A percentile compares a stretch with the other conserved stretches of the same genome.
Conservation (phyloP, 495 filamentous ascomycete genomes). For the Podospora didyma region DNA sequence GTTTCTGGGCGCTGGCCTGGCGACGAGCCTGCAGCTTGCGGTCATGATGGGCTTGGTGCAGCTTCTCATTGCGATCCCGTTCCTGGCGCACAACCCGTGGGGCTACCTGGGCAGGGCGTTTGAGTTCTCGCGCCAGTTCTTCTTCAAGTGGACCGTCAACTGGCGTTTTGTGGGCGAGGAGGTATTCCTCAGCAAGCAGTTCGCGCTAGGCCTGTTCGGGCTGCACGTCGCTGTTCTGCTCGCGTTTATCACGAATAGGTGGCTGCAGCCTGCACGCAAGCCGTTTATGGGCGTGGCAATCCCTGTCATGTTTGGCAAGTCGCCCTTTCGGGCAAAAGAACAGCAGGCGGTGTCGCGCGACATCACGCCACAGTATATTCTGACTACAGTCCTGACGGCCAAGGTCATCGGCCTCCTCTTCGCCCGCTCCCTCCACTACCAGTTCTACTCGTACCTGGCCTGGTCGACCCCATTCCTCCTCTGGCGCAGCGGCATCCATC, state of each 20-base stretch:
- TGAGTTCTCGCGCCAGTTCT: constrained; percentile 81
- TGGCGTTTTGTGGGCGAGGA: constrained; percentile 91
- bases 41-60: constrained; percentile 70
- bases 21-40: constrained; percentile 59
- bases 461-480: constrained; percentile 91
- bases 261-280: constrained; percentile 44
- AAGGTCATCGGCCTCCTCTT: constrained; percentile 85
- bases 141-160: constrained; percentile 98
- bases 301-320: constrained; percentile 49
- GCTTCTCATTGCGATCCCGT: constrained; percentile 71
- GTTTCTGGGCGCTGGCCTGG: constrained; percentile 63
- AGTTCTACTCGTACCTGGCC: constrained; percentile 91
- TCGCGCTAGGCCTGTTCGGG: constrained; percentile 63
- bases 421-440: constrained; percentile 89
- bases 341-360: constrained; percentile 50
- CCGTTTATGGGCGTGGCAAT: constrained; percentile 42
- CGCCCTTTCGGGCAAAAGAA: constrained; percentile 49
- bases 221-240: constrained; percentile 64
- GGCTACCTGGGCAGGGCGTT: constrained; percentile 81
- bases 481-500: constrained; percentile 75
- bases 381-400: constrained; percentile 74
- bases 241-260: constrained; percentile 52
- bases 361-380: constrained; percentile 70
- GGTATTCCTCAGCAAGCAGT: constrained; percentile 69
- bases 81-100: constrained; percentile 59